Base-by-base conservation (phyloP, 495 filamentous ascomycete species). In the Pyrenopolyporus hunteri region DNA sequence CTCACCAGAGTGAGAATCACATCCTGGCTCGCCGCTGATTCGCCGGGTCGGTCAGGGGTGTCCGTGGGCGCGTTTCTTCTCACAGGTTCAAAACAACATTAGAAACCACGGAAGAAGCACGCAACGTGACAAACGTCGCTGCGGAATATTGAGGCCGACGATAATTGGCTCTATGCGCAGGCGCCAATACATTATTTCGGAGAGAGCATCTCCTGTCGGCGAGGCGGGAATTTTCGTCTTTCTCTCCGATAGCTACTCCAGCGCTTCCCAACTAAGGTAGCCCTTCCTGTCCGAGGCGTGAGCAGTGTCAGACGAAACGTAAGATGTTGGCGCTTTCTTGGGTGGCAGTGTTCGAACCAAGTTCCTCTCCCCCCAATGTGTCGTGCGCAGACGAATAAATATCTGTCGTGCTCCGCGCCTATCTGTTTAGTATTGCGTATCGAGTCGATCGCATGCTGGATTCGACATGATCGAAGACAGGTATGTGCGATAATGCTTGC, bases 51-150 rank as follows among this genome's bases (percentile, higher is more conserved):
- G 32, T 40, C 63, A 61, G 47, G 63, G 63, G 51, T n/a, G 22
- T 22, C 47, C 46, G 16, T 25, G 29, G 51, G 36, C 63, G 63
- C 57, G 63, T 66, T 60, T 66, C 56, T 60, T 57, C 50, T 66
- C 51, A 57, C 63, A 57, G 57, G 63, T 57, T 32, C 63, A 66
- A 66, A 66, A 66, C 63, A 66, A 66, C 57, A 66, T 53, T 61
- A 42, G 63, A 59, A 66, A 66, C 55, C 31, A 8, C 31, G 20
- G 53, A 47, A 36, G 53, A 47, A 36, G 55, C 54, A 64, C 56
- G 62, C 56, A 65, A 60, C 25, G 44, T 65, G 56, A 60, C 62
- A 52, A 58, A 45, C 50, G 39, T 40, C 11, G 26, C 23, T 48
- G 37, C 50, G 55, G 62, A 59, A 56, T 59, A 50, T 57, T 40